phyloP scores from a whole-genome alignment of 1,284 basidiomycete genomes.

The Moniliophthora roreri region DNA sequence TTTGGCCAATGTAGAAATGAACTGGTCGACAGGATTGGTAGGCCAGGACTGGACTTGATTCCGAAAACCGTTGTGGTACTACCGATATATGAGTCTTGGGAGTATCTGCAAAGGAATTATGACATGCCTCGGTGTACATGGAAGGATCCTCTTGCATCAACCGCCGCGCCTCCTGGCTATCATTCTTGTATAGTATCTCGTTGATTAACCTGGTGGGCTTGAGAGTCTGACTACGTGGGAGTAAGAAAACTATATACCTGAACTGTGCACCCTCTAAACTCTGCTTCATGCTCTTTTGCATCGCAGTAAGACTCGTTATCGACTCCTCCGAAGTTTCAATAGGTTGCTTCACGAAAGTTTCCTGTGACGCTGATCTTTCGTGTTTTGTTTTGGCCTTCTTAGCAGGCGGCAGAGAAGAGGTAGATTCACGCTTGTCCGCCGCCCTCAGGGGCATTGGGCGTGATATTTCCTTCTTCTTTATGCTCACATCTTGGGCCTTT shows the following conservation, averaged over 20 bases:
- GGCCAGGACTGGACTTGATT: constrained; percentile 91
- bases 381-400: constrained; percentile 37
- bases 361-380: constrained; percentile 5
- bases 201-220: constrained; percentile 70
- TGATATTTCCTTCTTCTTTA: constrained; percentile 30
- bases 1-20: constrained; percentile 58
- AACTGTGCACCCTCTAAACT: constrained; percentile 85
- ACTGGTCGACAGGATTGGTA: constrained; percentile 82
- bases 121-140: constrained; percentile 71
- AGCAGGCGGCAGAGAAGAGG: constrained; percentile 24
- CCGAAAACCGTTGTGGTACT: constrained; percentile 93
- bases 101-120: constrained; percentile 2
- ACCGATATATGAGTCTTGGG: constrained; percentile 6
- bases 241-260: constrained; percentile 46
- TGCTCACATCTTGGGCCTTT: neutral
- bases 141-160: constrained; percentile 83
- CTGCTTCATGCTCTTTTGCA: constrained; percentile 77
- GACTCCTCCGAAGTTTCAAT: neutral
- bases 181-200: constrained; percentile 83
- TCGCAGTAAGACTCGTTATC: constrained; percentile 51
- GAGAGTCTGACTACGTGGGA: constrained; percentile 2
- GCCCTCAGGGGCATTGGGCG: constrained; percentile 31
- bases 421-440: constrained; percentile 17
- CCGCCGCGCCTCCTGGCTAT: constrained; percentile 68
- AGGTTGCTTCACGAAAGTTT: neutral